phyloP scores from a whole-genome alignment of 2,329 filamentous ascomycete species.

The Madurella fahalii region DNA sequence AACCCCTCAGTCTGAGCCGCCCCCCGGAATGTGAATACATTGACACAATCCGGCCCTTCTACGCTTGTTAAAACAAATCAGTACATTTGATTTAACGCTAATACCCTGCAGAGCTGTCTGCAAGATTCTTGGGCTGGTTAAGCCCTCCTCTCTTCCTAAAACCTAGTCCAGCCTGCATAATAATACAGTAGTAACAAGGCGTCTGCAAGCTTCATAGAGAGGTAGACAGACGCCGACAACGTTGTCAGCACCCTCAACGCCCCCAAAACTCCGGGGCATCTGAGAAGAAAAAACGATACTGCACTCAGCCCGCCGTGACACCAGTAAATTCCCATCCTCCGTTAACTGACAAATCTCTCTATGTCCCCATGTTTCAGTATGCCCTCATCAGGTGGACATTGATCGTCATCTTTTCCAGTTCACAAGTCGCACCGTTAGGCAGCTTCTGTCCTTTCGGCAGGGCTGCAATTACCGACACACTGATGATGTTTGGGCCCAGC shows the following conservation, averaged over 20 bases:
- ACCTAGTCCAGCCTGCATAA: not conserved
- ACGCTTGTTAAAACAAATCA: not conserved
- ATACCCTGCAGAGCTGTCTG: too few species aligned
- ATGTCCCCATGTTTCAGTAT: conserved; percentile 22
- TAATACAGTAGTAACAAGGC: not conserved
- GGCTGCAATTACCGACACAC: conserved; percentile 72
- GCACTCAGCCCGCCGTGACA: not conserved
- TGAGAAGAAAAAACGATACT: not conserved
- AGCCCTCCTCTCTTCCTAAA: too few species aligned
- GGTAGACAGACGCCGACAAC: not conserved
- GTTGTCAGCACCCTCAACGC: not conserved
- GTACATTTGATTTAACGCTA: too few species aligned
- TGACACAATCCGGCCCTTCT: not conserved
- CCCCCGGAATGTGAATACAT: not conserved
- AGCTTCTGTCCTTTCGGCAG: conserved; percentile 57
- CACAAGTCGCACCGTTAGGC: conserved; percentile 58
- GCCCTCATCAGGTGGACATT: conserved; percentile 65
- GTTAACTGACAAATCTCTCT: not conserved
- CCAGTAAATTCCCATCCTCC: not conserved
- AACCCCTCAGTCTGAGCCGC: not conserved
- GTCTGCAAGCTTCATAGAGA: not conserved
- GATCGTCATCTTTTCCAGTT: conserved; percentile 74
- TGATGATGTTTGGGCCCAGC: conserved; percentile 71
- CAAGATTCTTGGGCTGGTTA: too few species aligned
- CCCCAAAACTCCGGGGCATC: not conserved